phyloP scores from a whole-genome alignment of 1,139 yeast genomes.

The Yamadazyma dendronema region DNA sequence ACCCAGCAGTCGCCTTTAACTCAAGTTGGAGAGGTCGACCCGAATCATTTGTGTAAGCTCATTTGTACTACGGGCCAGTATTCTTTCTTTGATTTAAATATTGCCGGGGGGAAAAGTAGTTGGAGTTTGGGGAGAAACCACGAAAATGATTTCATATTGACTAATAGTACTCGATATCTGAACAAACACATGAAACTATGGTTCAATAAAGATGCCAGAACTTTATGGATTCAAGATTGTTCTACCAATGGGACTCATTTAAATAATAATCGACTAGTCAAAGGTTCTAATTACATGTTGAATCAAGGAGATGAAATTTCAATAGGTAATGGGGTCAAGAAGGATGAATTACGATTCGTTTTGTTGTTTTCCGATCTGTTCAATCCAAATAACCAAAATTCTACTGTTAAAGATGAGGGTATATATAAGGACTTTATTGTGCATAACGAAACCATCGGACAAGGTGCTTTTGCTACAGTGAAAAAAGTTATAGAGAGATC shows the following conservation, averaged over 20 bases:
- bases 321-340: constrained; percentile 82
- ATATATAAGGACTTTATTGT: constrained; percentile 75
- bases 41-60: constrained; percentile 41
- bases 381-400: constrained; percentile 30
- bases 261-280: constrained; percentile 70
- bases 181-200: constrained; percentile 76
- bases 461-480: constrained; percentile 96
- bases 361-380: constrained; percentile 54
- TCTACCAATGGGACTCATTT: constrained; percentile 92
- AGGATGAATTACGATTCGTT: constrained; percentile 73
- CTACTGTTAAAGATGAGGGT: constrained; percentile 40
- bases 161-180: constrained; percentile 67
- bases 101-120: constrained; percentile 33
- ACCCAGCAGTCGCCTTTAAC: constrained; percentile 55
- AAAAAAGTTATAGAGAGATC: constrained; percentile 83
- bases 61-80: constrained; percentile 71
- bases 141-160: constrained; percentile 62
- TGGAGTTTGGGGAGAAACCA: constrained; percentile 82
- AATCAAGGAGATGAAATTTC: constrained; percentile 92
- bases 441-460: constrained; percentile 83
- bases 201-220: constrained; percentile 51
- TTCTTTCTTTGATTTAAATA: constrained; percentile 40
- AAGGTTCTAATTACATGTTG: constrained; percentile 77
- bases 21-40: constrained; percentile 29
- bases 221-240: constrained; percentile 64